Conservation (phyloP, 73 alveolate genomes). For the Paramecium primaurelia region DNA sequence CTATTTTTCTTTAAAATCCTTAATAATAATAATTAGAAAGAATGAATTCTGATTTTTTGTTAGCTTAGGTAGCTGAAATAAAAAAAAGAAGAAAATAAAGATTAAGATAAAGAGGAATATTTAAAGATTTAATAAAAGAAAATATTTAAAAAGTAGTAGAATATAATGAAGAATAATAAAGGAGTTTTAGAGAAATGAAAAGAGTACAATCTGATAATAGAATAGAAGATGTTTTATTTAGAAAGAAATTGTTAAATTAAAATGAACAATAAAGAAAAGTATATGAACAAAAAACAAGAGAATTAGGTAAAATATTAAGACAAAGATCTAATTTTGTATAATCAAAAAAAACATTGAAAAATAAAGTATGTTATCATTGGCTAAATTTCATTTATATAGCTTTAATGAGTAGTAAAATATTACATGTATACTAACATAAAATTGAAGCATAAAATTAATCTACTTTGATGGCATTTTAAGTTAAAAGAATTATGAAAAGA, state of each 20-base stretch:
- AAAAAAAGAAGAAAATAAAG: slow-evolving; percentile 8
- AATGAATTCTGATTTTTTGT: background rate
- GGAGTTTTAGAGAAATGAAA: slow-evolving; percentile 12
- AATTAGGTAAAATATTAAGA: background rate
- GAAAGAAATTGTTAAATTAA: background rate
- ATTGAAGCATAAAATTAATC: background rate
- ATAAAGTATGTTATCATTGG: slow-evolving; percentile 30
- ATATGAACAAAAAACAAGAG: background rate
- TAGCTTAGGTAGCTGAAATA: slow-evolving; percentile 17
- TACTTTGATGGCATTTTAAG: slow-evolving; percentile 39
- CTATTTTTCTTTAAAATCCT: background rate
- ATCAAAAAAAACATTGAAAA: background rate
- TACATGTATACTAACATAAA: background rate
- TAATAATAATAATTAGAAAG: background rate
- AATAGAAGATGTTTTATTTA: slow-evolving; percentile 13
- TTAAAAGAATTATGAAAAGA: slow-evolving; percentile 28
- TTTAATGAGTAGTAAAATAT: background rate
- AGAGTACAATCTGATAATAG: background rate
- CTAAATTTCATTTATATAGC: background rate
- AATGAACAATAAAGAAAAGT: background rate
- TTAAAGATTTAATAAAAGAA: slow-evolving; percentile 24
- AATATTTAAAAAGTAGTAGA: background rate
- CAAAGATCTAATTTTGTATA: background rate
- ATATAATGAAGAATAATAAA: background rate
- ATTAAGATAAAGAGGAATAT: background rate